A percentile compares a stretch with the other conserved stretches of the same genome.
Conservation (phyloP, 2,329 filamentous ascomycete species). For the Colletotrichum echinochloae region DNA sequence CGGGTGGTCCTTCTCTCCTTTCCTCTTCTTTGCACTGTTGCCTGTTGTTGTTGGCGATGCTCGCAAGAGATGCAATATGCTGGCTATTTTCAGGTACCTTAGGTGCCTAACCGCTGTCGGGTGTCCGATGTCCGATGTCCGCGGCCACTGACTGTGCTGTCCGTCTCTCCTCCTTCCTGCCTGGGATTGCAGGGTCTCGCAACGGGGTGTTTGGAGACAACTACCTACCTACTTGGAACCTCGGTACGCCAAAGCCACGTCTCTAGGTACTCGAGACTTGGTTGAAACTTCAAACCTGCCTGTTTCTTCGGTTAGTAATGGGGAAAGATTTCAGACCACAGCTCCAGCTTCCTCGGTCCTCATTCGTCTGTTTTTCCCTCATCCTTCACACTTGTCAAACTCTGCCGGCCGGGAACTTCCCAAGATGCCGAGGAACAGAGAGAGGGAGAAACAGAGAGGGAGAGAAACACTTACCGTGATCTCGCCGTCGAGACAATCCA, state of each 20-base stretch:
- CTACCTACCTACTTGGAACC: conserved; percentile 18
- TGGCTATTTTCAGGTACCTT: background rate
- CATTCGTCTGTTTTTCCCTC: conserved; percentile 30
- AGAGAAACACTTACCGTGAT: conserved; percentile 22
- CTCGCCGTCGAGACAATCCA: conserved; percentile 20
- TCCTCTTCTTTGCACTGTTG: background rate
- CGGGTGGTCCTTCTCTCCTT: background rate
- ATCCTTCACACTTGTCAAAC: conserved; percentile 15
- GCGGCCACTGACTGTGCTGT: background rate
- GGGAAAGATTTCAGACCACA: conserved; percentile 10
- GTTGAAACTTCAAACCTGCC: conserved; percentile 23
- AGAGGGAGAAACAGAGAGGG: background rate
- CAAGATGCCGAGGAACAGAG: background rate
- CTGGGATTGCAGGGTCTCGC: conserved; percentile 1
- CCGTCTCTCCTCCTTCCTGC: background rate
- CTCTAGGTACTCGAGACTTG: conserved; percentile 29
- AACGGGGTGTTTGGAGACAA: background rate
- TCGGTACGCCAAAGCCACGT: background rate
- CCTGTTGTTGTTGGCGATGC: background rate
- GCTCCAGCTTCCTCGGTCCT: conserved; percentile 25
- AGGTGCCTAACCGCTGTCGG: background rate
- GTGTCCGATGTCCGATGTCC: conserved; percentile 4
- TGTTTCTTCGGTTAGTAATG: conserved; percentile 18
- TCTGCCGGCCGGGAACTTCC: background rate
- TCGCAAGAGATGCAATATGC: background rate